Base-by-base conservation (phyloP, 805 yeast genomes). In the Candida coquimbonensis region DNA sequence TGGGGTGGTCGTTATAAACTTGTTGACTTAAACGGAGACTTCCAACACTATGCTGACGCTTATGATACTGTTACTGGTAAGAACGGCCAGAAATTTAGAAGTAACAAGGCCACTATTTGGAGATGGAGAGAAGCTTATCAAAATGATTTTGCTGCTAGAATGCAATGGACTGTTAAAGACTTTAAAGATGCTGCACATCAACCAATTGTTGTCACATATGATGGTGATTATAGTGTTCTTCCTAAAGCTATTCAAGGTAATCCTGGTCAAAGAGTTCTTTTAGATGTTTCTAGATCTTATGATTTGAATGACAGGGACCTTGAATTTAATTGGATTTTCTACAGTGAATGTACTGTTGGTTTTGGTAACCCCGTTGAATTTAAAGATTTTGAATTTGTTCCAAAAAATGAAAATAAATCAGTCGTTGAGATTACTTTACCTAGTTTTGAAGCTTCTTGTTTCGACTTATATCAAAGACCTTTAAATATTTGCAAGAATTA, bases 1-100 rank as follows among this genome's bases (percentile, higher is more conserved):
- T 64, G 68, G 68, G 66, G 68, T 41, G 66, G 67, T 21, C 57
- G 67, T 40, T 63, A 56, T 45, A 49, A 43, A 17, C 41, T 53
- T 16, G 17, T 40, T 11, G 66, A 61, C 43, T 41, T 52, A 29
- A 47, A 58, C n/a, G 54, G 52, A 4, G 42, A 46, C 3, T 51
- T 40, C 39, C 40, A 46, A 38, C 59, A 54, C 42, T 59, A 56
- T 47, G 54, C 55, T 17, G 65, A 60, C 45, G 49, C 54, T 26
- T 43, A 52, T 17, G 67, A 63, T 43, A 46, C 49, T 27, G 56
- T 51, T 33, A 39, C 53, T n/a, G 62, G 61, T 3, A 33, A 16
- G 3, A 52, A 61, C 38, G 53, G 52, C 14, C 43, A 39, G 17
- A 44, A 44, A 17, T 43, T 50, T 33, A 47, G 46, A 21, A 55